phyloP scores from a whole-genome alignment of 1,139 yeast genomes.

The Casaregolazyma lundiana region DNA sequence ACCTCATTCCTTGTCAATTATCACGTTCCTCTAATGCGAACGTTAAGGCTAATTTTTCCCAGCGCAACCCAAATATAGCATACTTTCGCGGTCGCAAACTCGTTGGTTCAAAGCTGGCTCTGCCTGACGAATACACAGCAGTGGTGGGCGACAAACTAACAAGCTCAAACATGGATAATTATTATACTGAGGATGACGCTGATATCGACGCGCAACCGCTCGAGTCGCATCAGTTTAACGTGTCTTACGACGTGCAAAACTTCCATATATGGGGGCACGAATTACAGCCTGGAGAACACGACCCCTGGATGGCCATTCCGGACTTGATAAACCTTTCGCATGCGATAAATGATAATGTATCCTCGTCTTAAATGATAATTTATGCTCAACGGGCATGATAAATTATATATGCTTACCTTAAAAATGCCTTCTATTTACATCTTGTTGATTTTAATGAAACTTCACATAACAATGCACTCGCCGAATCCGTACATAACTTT shows the following conservation, averaged over 20 bases:
- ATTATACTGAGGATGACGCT: conserved; percentile 11
- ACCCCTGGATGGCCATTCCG: conserved; percentile 13
- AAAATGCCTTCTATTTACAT: background rate
- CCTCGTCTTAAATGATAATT: too few relatives aligned
- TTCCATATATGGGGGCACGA: conserved; percentile 32
- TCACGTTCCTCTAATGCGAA: conserved; percentile 26
- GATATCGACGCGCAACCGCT: conserved; percentile 23
- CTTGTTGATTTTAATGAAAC: background rate
- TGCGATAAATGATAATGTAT: conserved; percentile 14
- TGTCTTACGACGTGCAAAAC: conserved; percentile 18
- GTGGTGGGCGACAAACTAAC: conserved; percentile 9
- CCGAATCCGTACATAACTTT: conserved; percentile 90
- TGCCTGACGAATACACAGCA: conserved; percentile 16
- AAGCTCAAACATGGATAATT: conserved; percentile 17
- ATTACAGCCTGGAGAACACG: conserved; percentile 21
- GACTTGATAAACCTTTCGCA: conserved; percentile 19
- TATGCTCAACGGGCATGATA: too few relatives aligned
- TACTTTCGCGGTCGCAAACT: conserved; percentile 28
- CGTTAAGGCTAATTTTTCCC: conserved; percentile 10
- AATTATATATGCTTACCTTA: too few relatives aligned
- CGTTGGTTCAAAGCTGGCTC: conserved; percentile 18
- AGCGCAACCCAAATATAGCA: conserved; percentile 13
- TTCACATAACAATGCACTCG: conserved; percentile 47
- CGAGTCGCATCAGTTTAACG: conserved; percentile 21
- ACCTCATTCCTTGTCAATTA: conserved; percentile 20